Base-by-base conservation (phyloP, 2,329 filamentous ascomycete species). In the Proliferodiscus dingleyae region DNA sequence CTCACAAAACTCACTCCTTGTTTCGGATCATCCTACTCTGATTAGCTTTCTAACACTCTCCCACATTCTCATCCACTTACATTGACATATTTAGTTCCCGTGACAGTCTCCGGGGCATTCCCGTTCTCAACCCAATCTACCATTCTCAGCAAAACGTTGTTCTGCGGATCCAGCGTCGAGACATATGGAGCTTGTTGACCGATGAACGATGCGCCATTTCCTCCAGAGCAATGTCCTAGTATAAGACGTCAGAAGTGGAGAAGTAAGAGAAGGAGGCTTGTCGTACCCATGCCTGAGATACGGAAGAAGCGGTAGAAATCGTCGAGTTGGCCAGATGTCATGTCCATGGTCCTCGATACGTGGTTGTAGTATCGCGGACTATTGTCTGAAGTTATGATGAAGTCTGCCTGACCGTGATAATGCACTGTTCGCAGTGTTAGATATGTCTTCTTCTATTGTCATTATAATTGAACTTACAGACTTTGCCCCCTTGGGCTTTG, bases 141-240 rank as follows among this genome's bases (percentile, higher is more conserved):
- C 3, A 77, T 59, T 0, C 71, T 68, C 43, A 70, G 65, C 15
- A 77, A 56, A 0, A 75, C 63, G 18, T 77, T 77, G 18, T 68
- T 56, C 5, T 66, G 55, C 0, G 67, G 63, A 13, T 71, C 63
- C 9, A 59, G 38, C 18, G 61, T 59, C 9, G 58, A 54, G 2
- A 55, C 36, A 5, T 52, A 41, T 5, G 46, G 49, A 3, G 45
- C 48, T 4, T 45, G 43, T 19, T 66, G 60, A 2, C 64, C 61
- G 7, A 66, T 53, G 8, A 45, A 37, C 37, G 58, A 61, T 1
- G 73, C 74, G 1, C 74, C 74, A 2, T 61, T 62, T 5, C 77
- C 76, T 5, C 69, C 68, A 24, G 48, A 51, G 55, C 75, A 79
- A 58, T 79, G 76, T 2, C 60, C n/a, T n/a, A n/a, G n/a, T n/a